A percentile compares a stretch with the other conserved stretches of the same genome.
Evolutionary conservation across 768 basidiomycete species (phyloP).

Genomic region (Fomitopsis serialis): DNA sequence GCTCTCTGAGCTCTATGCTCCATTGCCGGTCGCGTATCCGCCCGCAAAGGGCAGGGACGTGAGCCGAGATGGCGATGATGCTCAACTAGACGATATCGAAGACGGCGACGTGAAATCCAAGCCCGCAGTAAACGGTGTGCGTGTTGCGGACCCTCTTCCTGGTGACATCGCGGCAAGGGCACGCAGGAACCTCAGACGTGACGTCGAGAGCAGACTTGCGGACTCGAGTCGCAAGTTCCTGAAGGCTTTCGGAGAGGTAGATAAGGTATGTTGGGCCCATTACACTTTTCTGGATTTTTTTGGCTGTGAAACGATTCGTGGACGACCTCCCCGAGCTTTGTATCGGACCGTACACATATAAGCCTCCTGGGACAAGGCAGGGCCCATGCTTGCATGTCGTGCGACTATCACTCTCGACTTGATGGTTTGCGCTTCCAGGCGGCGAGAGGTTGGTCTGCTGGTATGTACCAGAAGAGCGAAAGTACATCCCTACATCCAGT

Average conservation of each 20-base stretch:
- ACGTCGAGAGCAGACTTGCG: conserved; percentile 79
- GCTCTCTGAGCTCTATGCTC: conserved; percentile 72
- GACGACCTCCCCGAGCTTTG: no score
- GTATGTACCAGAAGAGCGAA: no score
- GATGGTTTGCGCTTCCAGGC: no score
- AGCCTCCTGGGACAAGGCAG: no score
- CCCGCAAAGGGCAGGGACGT: conserved; percentile 30
- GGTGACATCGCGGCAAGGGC: conserved; percentile 70
- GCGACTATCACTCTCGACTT: no score
- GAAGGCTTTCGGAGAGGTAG: conserved; percentile 80
- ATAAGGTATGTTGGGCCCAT: conserved; percentile 61
- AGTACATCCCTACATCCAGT: no score
- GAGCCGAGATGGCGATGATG: conserved; percentile 25
- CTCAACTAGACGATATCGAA: conserved; percentile 29
- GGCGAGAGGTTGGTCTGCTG: no score
- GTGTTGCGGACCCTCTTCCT: conserved; percentile 34
- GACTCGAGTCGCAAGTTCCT: conserved; percentile 82
- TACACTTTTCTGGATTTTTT: no score
- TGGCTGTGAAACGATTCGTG: no score
- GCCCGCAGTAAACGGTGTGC: conserved; percentile 11
- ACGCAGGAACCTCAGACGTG: conserved; percentile 73
- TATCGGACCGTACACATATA: no score
- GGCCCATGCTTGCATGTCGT: no score
- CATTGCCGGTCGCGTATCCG: conserved; percentile 16
- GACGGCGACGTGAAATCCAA: conserved; percentile 18